These are phyloP conservation scores for Perilla frutescens DNA, from an alignment of 257 asterid species.

Conservation along the genomic window DNA sequence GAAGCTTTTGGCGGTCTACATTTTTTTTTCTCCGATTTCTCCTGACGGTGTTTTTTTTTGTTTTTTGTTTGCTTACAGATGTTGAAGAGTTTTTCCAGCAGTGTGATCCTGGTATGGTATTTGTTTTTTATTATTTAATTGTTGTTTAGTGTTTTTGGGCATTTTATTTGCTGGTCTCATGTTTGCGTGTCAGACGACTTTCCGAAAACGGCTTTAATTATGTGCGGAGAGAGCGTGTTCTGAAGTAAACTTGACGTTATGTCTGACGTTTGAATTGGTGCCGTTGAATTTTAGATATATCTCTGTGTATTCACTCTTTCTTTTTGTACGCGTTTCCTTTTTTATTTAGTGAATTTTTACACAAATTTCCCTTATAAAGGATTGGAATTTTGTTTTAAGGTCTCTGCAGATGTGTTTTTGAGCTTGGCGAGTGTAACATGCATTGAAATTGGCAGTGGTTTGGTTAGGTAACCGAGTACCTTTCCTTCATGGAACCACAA, in stretches of 20 bases:
- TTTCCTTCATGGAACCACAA: not conserved
- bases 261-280: slow-evolving; percentile 19
- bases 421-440: slow-evolving; percentile 30
- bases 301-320: not conserved
- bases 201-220: slow-evolving; percentile 9
- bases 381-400: slow-evolving; percentile 25
- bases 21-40: not conserved
- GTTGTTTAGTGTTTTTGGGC: not conserved
- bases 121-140: not conserved
- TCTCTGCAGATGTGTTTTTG: slow-evolving; percentile 17
- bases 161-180: slow-evolving; percentile 26
- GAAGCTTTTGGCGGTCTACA: not conserved
- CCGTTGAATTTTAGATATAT: not conserved
- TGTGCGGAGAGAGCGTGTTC: slow-evolving; percentile 2
- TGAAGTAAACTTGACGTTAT: not conserved
- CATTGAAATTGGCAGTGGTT: slow-evolving; percentile 3
- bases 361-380: not conserved
- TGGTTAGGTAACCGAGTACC: slow-evolving; percentile 1
- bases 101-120: slow-evolving; percentile 57
- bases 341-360: not conserved
- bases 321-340: not conserved
- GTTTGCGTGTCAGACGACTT: slow-evolving; percentile 20
- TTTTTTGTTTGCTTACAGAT: slow-evolving; percentile 43
- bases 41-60: not conserved
- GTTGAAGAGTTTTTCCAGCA: slow-evolving; percentile 57